Conservation (phyloP, 1,284 basidiomycete species). For the Cystobasidiaceae sp. region DNA sequence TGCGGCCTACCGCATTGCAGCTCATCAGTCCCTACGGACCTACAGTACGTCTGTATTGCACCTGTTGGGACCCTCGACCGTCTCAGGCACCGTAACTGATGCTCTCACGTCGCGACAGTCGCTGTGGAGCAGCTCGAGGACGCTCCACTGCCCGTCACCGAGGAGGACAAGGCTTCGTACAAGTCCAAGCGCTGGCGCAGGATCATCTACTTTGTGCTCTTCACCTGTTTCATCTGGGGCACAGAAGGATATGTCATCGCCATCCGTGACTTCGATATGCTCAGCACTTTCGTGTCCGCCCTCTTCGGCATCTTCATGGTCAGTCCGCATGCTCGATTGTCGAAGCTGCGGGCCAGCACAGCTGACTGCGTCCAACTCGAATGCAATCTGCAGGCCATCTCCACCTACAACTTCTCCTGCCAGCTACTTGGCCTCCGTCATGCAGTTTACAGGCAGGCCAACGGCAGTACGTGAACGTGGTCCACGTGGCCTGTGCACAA, state of each 20-base stretch:
- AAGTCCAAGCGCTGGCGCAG: neutral
- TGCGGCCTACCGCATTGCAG: no score
- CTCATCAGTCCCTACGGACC: no score
- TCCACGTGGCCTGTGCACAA: neutral
- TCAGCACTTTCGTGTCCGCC: neutral
- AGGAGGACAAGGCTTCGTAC: neutral
- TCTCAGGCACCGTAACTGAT: neutral
- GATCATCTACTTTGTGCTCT: neutral
- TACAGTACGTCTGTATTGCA: neutral
- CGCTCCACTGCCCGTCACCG: neutral
- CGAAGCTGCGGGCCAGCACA: no score
- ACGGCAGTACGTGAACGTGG: neutral
- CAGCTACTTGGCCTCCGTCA: neutral
- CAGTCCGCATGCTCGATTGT: neutral
- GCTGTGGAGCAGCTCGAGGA: neutral
- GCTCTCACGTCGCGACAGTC: neutral
- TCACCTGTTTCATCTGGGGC: neutral
- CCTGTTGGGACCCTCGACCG: neutral
- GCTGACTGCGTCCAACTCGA: no score
- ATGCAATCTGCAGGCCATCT: no score
- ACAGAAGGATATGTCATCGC: neutral
- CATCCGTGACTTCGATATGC: neutral
- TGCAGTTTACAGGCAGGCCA: neutral
- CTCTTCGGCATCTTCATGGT: neutral
- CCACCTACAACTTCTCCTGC: neutral